Conservation (phyloP, 305 asterid genomes). For the Fraxinus platypoda region DNA sequence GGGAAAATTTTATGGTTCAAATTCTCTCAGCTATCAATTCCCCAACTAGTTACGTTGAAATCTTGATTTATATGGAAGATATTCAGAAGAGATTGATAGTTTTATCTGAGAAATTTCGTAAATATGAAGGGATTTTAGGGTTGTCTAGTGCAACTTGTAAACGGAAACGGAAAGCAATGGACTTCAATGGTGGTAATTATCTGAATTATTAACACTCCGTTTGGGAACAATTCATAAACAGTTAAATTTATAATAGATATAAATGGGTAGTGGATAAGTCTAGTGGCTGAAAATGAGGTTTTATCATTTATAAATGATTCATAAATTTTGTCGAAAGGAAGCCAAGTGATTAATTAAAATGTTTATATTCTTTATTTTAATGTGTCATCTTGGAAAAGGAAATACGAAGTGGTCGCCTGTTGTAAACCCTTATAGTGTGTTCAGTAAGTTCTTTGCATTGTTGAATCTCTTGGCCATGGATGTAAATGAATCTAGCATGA, state of each 20-base stretch:
- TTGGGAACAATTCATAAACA: background rate
- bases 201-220: background rate
- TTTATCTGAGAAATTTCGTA: background rate
- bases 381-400: background rate
- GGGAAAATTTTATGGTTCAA: slow-evolving; percentile 28
- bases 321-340: background rate
- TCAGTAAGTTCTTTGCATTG: background rate
- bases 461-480: background rate
- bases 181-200: background rate
- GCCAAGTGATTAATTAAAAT: background rate
- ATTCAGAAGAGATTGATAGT: background rate
- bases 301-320: background rate
- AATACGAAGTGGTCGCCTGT: background rate
- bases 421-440: background rate
- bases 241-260: background rate
- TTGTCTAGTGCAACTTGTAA: background rate
- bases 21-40: slow-evolving; percentile 25
- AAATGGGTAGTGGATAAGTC: background rate
- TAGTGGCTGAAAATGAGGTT: background rate
- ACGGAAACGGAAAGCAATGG: background rate
- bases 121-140: background rate
- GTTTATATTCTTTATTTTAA: background rate
- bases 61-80: background rate
- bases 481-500: background rate
- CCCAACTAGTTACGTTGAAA: background rate